Evolutionary conservation across 495 filamentous ascomycete genomes (phyloP).

Genomic region (Echria macrotheca): DNA sequence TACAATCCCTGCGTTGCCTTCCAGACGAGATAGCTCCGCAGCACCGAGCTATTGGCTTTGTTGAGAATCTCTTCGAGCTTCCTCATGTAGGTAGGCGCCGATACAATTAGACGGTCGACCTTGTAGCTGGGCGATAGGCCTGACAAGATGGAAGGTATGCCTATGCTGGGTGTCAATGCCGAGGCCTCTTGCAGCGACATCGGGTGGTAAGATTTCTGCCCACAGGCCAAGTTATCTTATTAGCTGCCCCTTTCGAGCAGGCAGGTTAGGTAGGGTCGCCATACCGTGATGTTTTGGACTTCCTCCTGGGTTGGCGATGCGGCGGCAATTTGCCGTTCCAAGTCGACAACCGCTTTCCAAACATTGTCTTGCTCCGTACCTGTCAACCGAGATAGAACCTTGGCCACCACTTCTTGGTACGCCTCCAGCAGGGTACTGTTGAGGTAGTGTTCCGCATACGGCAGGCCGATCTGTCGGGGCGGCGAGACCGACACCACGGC

Average conservation of each 20-base stretch:
- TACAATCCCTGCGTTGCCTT: conserved; percentile 24
- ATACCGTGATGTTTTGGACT: conserved; percentile 10
- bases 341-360: conserved; percentile 38
- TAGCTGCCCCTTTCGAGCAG: neutral
- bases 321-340: conserved; percentile 54
- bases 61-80: conserved; percentile 22
- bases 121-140: conserved; percentile 48
- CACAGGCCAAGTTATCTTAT: neutral
- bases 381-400: conserved; percentile 20
- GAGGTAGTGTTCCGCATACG: conserved; percentile 58
- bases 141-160: conserved; percentile 48
- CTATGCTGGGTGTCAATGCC: conserved; percentile 51
- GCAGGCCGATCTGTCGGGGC: conserved; percentile 50
- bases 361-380: conserved; percentile 15
- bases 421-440: conserved; percentile 45
- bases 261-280: neutral
- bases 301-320: conserved; percentile 52
- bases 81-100: conserved; percentile 30
- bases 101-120: conserved; percentile 49
- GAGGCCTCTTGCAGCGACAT: conserved; percentile 46
- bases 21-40: conserved; percentile 35
- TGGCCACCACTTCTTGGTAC: conserved; percentile 44
- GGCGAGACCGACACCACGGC: conserved; percentile 48
- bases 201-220: conserved; percentile 35
- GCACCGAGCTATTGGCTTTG: conserved; percentile 25